Percentiles rank a stretch among this genome's conserved stretches.
phyloP scores from a whole-genome alignment of 768 basidiomycete species.

The Suillus lakei region DNA sequence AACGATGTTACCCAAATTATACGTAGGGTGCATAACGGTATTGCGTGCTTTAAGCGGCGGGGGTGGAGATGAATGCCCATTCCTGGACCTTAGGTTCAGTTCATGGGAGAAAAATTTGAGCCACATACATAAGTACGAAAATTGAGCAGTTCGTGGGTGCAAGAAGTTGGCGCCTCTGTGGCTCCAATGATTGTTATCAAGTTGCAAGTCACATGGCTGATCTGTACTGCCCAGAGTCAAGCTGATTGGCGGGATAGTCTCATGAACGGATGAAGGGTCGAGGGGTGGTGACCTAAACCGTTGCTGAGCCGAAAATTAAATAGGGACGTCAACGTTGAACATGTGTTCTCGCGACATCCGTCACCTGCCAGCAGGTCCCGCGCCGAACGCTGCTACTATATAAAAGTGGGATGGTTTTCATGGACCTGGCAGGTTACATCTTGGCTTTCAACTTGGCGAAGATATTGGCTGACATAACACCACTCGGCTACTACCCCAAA shows the following conservation, averaged over 20 bases:
- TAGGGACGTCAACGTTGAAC: not conserved
- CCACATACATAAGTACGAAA: not conserved
- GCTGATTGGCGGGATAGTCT: not conserved
- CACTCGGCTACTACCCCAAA: not conserved
- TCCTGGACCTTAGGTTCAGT: not conserved
- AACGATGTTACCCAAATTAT: slow-evolving; percentile 6
- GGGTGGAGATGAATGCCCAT: slow-evolving; percentile 9
- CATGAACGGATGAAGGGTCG: not conserved
- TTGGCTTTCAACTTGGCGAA: not conserved
- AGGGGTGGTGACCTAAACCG: not conserved
- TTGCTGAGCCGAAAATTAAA: slow-evolving; percentile 2
- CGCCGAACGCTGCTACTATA: not conserved
- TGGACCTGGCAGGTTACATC: not conserved
- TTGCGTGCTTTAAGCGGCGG: slow-evolving; percentile 7
- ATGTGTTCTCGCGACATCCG: not conserved
- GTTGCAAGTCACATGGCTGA: not conserved
- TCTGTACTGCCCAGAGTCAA: not conserved
- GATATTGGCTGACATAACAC: slow-evolving; percentile 7
- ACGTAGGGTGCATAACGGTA: slow-evolving; percentile 10
- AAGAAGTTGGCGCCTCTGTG: not conserved
- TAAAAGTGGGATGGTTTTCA: not conserved
- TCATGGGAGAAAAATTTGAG: not conserved
- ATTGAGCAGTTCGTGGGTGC: not conserved
- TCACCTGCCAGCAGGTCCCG: not conserved
- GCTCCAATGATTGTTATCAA: not conserved